Conservation (phyloP, 345 rosid genomes). For the Arabis hirsuta region DNA sequence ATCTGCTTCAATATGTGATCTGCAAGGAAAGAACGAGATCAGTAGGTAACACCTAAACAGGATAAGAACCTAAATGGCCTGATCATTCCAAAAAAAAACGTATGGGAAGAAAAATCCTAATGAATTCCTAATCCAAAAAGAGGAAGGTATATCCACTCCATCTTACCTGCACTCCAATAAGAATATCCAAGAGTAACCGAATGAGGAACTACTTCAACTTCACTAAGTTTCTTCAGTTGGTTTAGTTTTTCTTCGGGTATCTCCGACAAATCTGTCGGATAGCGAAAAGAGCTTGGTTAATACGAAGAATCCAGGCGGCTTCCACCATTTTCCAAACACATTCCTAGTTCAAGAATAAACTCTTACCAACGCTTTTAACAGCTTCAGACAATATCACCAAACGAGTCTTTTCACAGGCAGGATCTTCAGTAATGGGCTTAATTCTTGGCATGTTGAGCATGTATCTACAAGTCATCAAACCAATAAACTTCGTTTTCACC, state of each 20-base stretch:
- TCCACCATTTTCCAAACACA: constrained; percentile 14
- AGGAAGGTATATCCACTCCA: no score
- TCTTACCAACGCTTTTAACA: constrained; percentile 63
- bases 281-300: constrained; percentile 34
- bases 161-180: constrained; percentile 86
- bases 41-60: constrained; percentile 33
- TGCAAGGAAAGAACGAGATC: constrained; percentile 39
- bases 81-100: constrained; percentile 1
- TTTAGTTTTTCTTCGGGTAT: constrained; percentile 62
- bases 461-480: constrained; percentile 54
- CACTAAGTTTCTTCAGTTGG: constrained; percentile 62
- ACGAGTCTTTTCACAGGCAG: constrained; percentile 63
- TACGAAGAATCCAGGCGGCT: constrained; percentile 5
- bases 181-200: constrained; percentile 85
- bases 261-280: constrained; percentile 70
- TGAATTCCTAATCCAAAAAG: no score
- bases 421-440: constrained; percentile 85
- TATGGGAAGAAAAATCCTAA: not conserved
- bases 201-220: constrained; percentile 72
- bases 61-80: constrained; percentile 11
- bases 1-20: constrained; percentile 89
- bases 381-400: constrained; percentile 73
- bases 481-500: constrained; percentile 12
- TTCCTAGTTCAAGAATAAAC: not conserved
- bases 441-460: constrained; percentile 80